These are phyloP conservation scores for Mytilinidion resinicola DNA, from an alignment of 495 filamentous ascomycete genomes.

Conservation along the genomic window DNA sequence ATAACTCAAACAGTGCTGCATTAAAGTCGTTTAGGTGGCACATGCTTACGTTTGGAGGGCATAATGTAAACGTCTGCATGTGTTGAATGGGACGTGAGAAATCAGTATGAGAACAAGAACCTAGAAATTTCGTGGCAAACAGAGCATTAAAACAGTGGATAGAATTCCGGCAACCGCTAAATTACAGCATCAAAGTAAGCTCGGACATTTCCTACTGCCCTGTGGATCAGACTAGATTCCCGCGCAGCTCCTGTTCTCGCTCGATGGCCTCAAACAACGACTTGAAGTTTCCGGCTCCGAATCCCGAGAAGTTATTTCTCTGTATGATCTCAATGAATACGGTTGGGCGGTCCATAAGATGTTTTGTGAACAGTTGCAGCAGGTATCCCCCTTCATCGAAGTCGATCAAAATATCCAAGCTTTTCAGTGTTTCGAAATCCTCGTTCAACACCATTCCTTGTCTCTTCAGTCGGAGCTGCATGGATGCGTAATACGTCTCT, in stretches of 20 bases:
- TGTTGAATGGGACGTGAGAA: too few species aligned
- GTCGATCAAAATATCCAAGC: slow-evolving; percentile 78
- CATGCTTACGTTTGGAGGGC: too few species aligned
- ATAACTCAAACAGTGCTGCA: too few species aligned
- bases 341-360: slow-evolving; percentile 84
- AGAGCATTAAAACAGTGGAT: too few species aligned
- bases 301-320: slow-evolving; percentile 76
- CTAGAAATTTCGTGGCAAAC: too few species aligned
- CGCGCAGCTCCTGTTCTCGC: slow-evolving; percentile 74
- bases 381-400: slow-evolving; percentile 87
- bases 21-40: too few species aligned
- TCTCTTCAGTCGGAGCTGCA: slow-evolving; percentile 58
- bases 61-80: too few species aligned
- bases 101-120: too few species aligned
- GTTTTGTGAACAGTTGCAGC: slow-evolving; percentile 66
- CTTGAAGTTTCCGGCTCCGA: slow-evolving; percentile 94
- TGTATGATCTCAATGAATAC: slow-evolving; percentile 95
- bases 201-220: too few species aligned
- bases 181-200: too few species aligned
- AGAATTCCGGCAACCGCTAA: too few species aligned
- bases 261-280: slow-evolving; percentile 89
- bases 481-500: slow-evolving; percentile 70
- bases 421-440: slow-evolving; percentile 65
- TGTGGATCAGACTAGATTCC: slow-evolving; percentile 52
- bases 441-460: slow-evolving; percentile 55